Conservation (phyloP, 2,329 filamentous ascomycete species). For the Sarocladium strictum region DNA sequence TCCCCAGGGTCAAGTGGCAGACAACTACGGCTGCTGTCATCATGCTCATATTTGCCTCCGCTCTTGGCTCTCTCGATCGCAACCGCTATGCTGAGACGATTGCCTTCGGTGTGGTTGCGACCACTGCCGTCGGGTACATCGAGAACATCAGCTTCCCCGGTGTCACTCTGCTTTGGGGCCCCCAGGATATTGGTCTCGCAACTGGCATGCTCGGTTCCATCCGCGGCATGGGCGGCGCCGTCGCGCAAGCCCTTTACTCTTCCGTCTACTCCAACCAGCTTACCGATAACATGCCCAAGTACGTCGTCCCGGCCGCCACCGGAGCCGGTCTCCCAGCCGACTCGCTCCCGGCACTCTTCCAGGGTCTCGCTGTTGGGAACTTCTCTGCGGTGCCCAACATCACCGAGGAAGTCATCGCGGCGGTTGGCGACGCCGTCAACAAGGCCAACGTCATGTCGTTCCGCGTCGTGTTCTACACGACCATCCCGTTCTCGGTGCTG, state of each 20-base stretch:
- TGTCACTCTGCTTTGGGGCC: conserved; percentile 38
- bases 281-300: conserved; percentile 23
- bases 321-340: conserved; percentile 28
- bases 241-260: conserved; percentile 30
- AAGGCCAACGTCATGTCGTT: conserved; percentile 38
- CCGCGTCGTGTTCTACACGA: conserved; percentile 34
- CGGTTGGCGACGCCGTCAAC: conserved; percentile 27
- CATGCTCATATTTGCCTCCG: conserved; percentile 27
- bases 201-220: conserved; percentile 39
- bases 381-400: conserved; percentile 27
- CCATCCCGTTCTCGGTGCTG: conserved; percentile 33
- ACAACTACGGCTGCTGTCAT: conserved; percentile 23
- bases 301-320: conserved; percentile 28
- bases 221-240: conserved; percentile 33
- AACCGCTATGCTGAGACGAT: conserved; percentile 24
- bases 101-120: conserved; percentile 26
- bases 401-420: conserved; percentile 24
- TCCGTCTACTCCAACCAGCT: conserved; percentile 31
- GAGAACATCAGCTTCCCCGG: conserved; percentile 35
- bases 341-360: conserved; percentile 26
- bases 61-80: conserved; percentile 22
- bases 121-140: conserved; percentile 28
- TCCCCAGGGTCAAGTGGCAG: conserved; percentile 30
- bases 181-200: conserved; percentile 40
- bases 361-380: conserved; percentile 25